Evolutionary conservation across 2,329 filamentous ascomycete genomes (phyloP).

Genomic region (Berkeleyomyces rouxiae): DNA sequence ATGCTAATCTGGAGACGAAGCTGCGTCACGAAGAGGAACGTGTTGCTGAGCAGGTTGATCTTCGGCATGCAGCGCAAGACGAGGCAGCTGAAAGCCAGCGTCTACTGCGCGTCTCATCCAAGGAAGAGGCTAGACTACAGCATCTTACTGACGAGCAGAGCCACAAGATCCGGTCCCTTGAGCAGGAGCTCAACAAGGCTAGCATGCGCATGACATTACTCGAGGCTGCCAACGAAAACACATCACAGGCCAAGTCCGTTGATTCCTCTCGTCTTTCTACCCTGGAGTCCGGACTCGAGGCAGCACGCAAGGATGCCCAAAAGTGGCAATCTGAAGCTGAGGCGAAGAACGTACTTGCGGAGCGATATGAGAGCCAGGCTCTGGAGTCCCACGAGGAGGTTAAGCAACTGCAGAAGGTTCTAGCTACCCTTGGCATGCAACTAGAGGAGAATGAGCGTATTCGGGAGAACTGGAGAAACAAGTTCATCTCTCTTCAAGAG

Average conservation of each 20-base stretch:
- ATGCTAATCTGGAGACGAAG: slow-evolving; percentile 53
- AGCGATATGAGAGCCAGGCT: slow-evolving; percentile 33
- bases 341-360: slow-evolving; percentile 34
- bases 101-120: slow-evolving; percentile 50
- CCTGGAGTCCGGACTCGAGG: slow-evolving; percentile 38
- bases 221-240: slow-evolving; percentile 46
- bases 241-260: slow-evolving; percentile 37
- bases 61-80: slow-evolving; percentile 53
- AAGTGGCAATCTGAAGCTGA: slow-evolving; percentile 48
- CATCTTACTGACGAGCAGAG: slow-evolving; percentile 53
- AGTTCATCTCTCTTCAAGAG: slow-evolving; percentile 71
- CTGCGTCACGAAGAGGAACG: slow-evolving; percentile 45
- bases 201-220: slow-evolving; percentile 48
- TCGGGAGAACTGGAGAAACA: slow-evolving; percentile 67
- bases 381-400: slow-evolving; percentile 39
- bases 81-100: slow-evolving; percentile 56
- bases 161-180: slow-evolving; percentile 43
- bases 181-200: slow-evolving; percentile 37
- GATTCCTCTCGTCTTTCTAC: slow-evolving; percentile 34
- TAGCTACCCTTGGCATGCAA: slow-evolving; percentile 59
- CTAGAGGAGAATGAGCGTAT: slow-evolving; percentile 74
- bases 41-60: slow-evolving; percentile 45
- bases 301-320: slow-evolving; percentile 38
- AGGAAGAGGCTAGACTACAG: slow-evolving; percentile 53
- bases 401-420: slow-evolving; percentile 55